Evolutionary conservation across 768 basidiomycete species (phyloP).

Genomic region (Hirschioporus abietinus): DNA sequence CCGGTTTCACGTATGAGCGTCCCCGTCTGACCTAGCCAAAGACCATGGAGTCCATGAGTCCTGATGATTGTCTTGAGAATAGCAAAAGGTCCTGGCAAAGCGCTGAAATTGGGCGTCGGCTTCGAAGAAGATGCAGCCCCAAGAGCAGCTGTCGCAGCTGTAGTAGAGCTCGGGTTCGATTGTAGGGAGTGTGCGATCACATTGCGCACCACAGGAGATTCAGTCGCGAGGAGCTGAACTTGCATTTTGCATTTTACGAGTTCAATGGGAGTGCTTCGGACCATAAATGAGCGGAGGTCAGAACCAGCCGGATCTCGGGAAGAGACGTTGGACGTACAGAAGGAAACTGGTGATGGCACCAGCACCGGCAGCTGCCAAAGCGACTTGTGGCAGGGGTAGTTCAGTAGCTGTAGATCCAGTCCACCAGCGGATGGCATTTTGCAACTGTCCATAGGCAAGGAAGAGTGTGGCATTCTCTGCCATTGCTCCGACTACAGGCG

Average conservation of each 20-base stretch:
- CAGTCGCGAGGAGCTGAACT: constrained; percentile 72
- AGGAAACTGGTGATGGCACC: constrained; percentile 84
- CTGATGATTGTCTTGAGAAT: constrained; percentile 62
- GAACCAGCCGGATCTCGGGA: constrained; percentile 1
- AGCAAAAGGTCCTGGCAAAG: constrained; percentile 68
- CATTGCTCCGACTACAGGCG: constrained; percentile 89
- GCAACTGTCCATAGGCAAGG: constrained; percentile 75
- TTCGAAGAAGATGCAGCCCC: constrained; percentile 8
- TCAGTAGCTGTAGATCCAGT: constrained; percentile 31
- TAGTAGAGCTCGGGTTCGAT: constrained; percentile 14
- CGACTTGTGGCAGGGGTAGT: constrained; percentile 63
- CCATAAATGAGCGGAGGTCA: constrained; percentile 4
- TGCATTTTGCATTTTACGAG: constrained; percentile 98
- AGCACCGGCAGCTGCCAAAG: constrained; percentile 80
- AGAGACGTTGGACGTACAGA: constrained; percentile 48
- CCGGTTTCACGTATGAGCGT: constrained; percentile 92
- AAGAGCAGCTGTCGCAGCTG: constrained; percentile 14
- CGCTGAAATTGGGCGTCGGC: constrained; percentile 21
- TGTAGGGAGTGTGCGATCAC: not conserved
- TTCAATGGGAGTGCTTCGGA: constrained; percentile 79
- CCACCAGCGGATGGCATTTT: constrained; percentile 49
- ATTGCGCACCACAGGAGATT: constrained; percentile 10
- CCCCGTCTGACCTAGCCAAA: constrained; percentile 97
- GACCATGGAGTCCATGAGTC: constrained; percentile 67
- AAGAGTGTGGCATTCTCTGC: constrained; percentile 88